Conservation (phyloP, 2,329 filamentous ascomycete genomes). For the Biscogniauxia marginata region DNA sequence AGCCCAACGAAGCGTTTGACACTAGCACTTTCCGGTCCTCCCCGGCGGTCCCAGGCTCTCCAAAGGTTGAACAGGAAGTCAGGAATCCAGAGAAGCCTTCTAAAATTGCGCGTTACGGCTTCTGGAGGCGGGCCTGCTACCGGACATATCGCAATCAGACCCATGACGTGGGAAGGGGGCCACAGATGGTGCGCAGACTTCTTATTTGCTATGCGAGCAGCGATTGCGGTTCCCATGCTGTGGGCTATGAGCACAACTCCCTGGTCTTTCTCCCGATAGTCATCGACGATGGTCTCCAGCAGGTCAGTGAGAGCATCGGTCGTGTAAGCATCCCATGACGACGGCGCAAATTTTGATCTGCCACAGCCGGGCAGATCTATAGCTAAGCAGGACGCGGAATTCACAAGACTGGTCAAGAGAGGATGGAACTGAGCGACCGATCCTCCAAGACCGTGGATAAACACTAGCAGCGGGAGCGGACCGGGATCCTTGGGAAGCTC, state of each 20-base stretch:
- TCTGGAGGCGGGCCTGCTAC: conserved; percentile 61
- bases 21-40: conserved; percentile 74
- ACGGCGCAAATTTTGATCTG: conserved; percentile 70
- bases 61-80: conserved; percentile 72
- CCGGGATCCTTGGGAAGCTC: conserved; percentile 73
- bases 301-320: conserved; percentile 73
- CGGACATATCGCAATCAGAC: conserved; percentile 80
- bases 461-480: conserved; percentile 81
- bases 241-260: conserved; percentile 80
- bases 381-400: conserved; percentile 79
- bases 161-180: conserved; percentile 66
- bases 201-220: conserved; percentile 63
- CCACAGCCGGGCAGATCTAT: conserved; percentile 92
- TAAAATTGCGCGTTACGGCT: conserved; percentile 48
- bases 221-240: conserved; percentile 83
- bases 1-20: conserved; percentile 74
- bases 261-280: conserved; percentile 69
- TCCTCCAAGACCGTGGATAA: conserved; percentile 91
- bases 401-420: conserved; percentile 75
- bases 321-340: conserved; percentile 74
- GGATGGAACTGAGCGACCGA: conserved; percentile 85
- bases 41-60: conserved; percentile 74
- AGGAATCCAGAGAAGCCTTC: conserved; percentile 66
- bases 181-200: conserved; percentile 46
- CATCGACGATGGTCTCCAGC: conserved; percentile 70